Evolutionary conservation across 768 basidiomycete genomes (phyloP), one percentile per base, ranked within the genome.

Genomic region (Dioszegia aurantiaca): DNA sequence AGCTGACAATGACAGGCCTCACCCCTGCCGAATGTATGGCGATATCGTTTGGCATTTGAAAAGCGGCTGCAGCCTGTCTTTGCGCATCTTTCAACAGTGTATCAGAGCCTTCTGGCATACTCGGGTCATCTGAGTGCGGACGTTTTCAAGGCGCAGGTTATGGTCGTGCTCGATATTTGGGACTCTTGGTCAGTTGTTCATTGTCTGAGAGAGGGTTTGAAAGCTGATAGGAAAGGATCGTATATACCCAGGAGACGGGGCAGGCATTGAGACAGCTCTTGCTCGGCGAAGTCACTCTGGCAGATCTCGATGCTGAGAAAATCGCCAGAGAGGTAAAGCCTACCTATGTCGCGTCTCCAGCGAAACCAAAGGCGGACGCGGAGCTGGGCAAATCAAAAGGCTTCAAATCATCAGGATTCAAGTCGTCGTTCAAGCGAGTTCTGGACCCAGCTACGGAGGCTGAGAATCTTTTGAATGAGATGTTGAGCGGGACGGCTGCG

Each of bases 91-190:
- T 88, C 87, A 23, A 88, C 86, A 44, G 90, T 99, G 54, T 92
- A 95, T 72, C 88, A 91, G 61, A 92, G 68, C 54, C 61, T 78
- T 33, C 57, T 73, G 16, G 74, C 92, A 8, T 97, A 98, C 74
- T 90, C 92, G 2, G 94, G 94, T 1, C 82, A 90, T 48, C 92
- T 99, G 74, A 94, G 92, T 1, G 94, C 94, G 12, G 93, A 98
- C 64, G 86, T 87, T 1, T 99, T 98, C 82, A 93, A 88, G 79
- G 87, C 87, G 64, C 90, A 97, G 76, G 90, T 98, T 59, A 85
- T 84, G 4, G 80, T 85, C 8, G 85, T 98, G 17, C 82, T 98
- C 4, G 93, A 97, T 69, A 87, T 97, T 28, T 97, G 95, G 92
- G 95, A 97, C 72, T 87, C 95, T 73, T 94, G 93, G 77, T 78